Evolutionary conservation across 257 asterid species (phyloP).

Genomic region (Cruciata laevipes): DNA sequence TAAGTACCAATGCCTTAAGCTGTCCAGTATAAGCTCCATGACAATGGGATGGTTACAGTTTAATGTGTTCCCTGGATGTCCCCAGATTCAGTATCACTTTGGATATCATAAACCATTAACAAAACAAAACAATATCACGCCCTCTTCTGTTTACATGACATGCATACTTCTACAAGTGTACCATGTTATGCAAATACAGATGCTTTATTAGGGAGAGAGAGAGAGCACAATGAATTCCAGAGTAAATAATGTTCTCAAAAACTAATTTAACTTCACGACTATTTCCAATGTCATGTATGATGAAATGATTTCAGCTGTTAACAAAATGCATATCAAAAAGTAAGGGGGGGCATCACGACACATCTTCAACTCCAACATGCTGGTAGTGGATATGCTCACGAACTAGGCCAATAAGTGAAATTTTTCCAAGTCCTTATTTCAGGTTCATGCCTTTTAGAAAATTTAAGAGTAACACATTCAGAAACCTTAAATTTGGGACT

Average conservation of each 20-base stretch:
- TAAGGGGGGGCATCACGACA: background rate
- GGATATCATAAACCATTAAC: background rate
- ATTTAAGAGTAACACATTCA: background rate
- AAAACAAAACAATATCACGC: background rate
- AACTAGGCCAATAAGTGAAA: background rate
- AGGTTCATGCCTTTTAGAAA: background rate
- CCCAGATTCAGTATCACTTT: conserved; percentile 13
- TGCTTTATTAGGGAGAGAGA: background rate
- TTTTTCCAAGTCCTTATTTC: background rate
- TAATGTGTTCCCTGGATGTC: conserved; percentile 75
- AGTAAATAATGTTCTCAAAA: background rate
- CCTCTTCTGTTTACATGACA: background rate
- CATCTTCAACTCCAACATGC: background rate
- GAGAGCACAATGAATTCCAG: background rate
- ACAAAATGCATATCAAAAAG: background rate
- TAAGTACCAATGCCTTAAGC: conserved; percentile 92
- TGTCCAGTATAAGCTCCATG: conserved; percentile 89
- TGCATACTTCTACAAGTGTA: background rate
- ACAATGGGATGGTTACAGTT: conserved; percentile 97
- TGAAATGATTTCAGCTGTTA: background rate
- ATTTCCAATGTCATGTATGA: background rate
- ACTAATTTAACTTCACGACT: background rate
- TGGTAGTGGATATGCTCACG: background rate
- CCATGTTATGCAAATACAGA: background rate
- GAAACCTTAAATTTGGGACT: background rate